A percentile compares a stretch with the other conserved stretches of the same genome.
Conservation (phyloP, 129 eudicot species). For the Smallanthus sonchifolius region DNA sequence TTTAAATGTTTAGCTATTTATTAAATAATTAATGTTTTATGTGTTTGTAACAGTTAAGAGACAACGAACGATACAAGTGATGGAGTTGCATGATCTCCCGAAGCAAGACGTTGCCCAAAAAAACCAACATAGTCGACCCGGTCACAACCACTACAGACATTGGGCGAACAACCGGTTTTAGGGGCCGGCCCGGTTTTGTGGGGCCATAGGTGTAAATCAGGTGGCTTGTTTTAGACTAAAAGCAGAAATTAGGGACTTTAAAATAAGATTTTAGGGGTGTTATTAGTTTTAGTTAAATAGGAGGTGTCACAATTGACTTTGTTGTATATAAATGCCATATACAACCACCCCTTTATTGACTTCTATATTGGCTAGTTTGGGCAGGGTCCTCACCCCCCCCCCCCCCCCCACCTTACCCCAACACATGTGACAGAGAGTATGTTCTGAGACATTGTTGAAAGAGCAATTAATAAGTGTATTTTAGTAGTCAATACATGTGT, state of each 20-base stretch:
- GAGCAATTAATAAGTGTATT: slow-evolving; percentile 12
- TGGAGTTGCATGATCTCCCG: slow-evolving; percentile 88
- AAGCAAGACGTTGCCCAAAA: slow-evolving; percentile 49
- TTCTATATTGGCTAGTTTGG: slow-evolving; percentile 30
- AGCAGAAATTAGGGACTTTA: neutral
- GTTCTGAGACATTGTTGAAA: slow-evolving; percentile 13
- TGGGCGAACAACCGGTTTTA: slow-evolving; percentile 50
- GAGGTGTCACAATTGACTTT: slow-evolving; percentile 32
- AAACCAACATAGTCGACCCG: slow-evolving; percentile 51
- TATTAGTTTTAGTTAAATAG: slow-evolving; percentile 28
- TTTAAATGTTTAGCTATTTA: neutral
- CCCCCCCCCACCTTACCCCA: neutral
- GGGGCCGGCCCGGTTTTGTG: neutral
- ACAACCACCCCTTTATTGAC: slow-evolving; percentile 31
- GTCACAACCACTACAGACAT: slow-evolving; percentile 58
- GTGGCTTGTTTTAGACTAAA: neutral
- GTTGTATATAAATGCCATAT: slow-evolving; percentile 24
- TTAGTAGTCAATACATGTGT: slow-evolving; percentile 19
- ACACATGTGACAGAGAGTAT: slow-evolving; percentile 20
- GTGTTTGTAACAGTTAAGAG: slow-evolving; percentile 63
- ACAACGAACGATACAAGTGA: slow-evolving; percentile 85
- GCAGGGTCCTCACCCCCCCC: neutral
- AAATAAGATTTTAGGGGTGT: slow-evolving; percentile 12
- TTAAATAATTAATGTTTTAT: neutral
- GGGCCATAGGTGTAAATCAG: neutral